phyloP scores from a whole-genome alignment of 768 basidiomycete genomes.

The Auriscalpium vulgare region DNA sequence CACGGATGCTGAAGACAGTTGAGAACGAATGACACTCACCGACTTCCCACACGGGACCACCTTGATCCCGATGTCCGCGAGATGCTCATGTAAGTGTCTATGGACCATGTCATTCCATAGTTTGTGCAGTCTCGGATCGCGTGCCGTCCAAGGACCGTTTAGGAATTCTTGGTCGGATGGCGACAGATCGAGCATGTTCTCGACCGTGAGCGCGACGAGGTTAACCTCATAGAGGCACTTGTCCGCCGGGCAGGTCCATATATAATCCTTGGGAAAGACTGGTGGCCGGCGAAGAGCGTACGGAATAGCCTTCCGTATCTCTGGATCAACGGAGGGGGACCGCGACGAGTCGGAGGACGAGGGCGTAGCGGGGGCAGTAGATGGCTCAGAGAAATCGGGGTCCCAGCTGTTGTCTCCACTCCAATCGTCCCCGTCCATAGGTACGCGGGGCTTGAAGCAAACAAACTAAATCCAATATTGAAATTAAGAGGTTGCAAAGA shows the following conservation, averaged over 20 bases:
- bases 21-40: too few species aligned
- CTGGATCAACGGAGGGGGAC: slow-evolving; percentile 17
- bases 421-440: too few species aligned
- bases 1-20: too few species aligned
- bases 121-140: slow-evolving; percentile 6
- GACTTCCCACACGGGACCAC: neutral
- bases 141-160: neutral
- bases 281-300: slow-evolving; percentile 29
- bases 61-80: slow-evolving; percentile 14
- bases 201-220: slow-evolving; percentile 32
- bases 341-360: slow-evolving; percentile 19
- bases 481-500: too few species aligned
- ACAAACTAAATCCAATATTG: too few species aligned
- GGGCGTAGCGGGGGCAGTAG: slow-evolving; percentile 36
- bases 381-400: slow-evolving; percentile 50
- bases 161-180: too few species aligned
- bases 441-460: too few species aligned
- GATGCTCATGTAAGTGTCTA: slow-evolving; percentile 16
- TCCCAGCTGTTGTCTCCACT: too few species aligned
- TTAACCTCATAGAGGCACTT: slow-evolving; percentile 40
- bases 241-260: slow-evolving; percentile 44
- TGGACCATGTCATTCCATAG: slow-evolving; percentile 18
- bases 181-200: slow-evolving; percentile 19
- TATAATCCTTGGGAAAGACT: slow-evolving; percentile 32
- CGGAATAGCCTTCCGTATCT: slow-evolving; percentile 27